Conservation (phyloP, 2,329 filamentous ascomycete species). For the Cladobotryum protrusum region DNA sequence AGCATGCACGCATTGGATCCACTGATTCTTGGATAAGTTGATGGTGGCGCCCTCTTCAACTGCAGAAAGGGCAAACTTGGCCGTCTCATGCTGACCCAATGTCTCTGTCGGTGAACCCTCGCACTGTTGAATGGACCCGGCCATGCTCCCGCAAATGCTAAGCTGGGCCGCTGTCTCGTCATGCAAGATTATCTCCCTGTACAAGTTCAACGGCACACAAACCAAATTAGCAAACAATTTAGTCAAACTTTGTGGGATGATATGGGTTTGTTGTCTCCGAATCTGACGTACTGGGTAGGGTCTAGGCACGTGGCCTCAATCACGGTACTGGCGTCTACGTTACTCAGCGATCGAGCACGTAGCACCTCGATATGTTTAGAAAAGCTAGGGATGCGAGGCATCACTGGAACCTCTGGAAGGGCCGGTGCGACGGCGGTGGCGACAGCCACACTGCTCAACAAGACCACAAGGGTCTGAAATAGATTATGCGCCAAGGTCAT, state of each 20-base stretch:
- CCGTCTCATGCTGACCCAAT: constrained; percentile 39
- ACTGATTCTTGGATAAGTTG: constrained; percentile 45
- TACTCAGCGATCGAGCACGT: constrained; percentile 31
- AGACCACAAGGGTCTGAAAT: constrained; percentile 25
- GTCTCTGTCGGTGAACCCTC: constrained; percentile 38
- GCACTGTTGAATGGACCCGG: constrained; percentile 37
- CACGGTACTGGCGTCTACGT: constrained; percentile 36
- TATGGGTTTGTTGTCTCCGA: neutral
- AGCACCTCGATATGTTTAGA: constrained; percentile 41
- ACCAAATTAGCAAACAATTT: too few relatives aligned
- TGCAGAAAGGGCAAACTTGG: constrained; percentile 41
- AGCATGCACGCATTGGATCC: constrained; percentile 49
- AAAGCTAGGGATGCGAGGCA: constrained; percentile 32
- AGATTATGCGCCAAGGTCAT: constrained; percentile 29
- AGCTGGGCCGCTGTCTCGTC: constrained; percentile 44
- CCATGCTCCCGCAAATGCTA: constrained; percentile 46
- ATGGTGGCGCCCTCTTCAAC: constrained; percentile 40
- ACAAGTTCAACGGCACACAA: constrained; percentile 1
- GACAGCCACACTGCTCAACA: constrained; percentile 23
- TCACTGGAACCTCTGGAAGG: constrained; percentile 13
- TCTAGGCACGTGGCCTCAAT: constrained; percentile 36
- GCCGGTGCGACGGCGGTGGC: constrained; percentile 26
- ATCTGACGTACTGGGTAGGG: constrained; percentile 8
- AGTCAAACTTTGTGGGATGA: constrained; percentile 3
- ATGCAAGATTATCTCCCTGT: constrained; percentile 38